Conservation (phyloP, 2,329 filamentous ascomycete genomes). For the Aspergillus spinulosporus region DNA sequence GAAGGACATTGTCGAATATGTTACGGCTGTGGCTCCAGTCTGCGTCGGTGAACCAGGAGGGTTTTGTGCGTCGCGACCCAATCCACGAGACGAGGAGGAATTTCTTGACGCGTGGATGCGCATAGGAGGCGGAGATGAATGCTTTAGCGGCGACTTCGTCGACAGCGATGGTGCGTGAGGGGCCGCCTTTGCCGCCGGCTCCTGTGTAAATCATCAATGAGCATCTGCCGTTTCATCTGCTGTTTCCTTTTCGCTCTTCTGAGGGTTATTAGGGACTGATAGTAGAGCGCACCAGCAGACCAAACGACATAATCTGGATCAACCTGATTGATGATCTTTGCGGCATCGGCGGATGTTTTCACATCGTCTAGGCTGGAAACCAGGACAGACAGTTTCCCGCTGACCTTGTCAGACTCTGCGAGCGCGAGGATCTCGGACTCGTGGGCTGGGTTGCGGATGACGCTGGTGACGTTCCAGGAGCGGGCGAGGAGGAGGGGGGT, state of each 20-base stretch:
- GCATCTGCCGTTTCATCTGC: neutral
- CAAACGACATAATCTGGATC: slow-evolving; percentile 50
- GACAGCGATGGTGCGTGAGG: slow-evolving; percentile 52
- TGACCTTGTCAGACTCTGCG: slow-evolving; percentile 53
- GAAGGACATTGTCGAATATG: slow-evolving; percentile 51
- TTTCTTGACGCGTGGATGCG: slow-evolving; percentile 50
- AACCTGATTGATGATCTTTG: slow-evolving; percentile 55
- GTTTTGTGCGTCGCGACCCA: slow-evolving; percentile 49
- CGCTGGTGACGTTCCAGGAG: slow-evolving; percentile 74
- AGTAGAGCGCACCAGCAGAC: no score
- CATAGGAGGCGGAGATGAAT: slow-evolving; percentile 53
- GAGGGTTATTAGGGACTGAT: no score
- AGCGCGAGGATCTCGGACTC: slow-evolving; percentile 63
- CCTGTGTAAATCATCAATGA: slow-evolving; percentile 34
- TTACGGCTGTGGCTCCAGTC: slow-evolving; percentile 49
- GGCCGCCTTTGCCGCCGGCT: slow-evolving; percentile 57
- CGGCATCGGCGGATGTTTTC: slow-evolving; percentile 62
- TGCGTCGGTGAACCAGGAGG: slow-evolving; percentile 53
- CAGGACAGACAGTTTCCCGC: slow-evolving; percentile 67
- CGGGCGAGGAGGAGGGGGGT: slow-evolving; percentile 74
- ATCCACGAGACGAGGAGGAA: slow-evolving; percentile 59
- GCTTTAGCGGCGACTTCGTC: slow-evolving; percentile 57
- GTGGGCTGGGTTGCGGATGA: slow-evolving; percentile 74
- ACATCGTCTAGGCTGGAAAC: slow-evolving; percentile 72
- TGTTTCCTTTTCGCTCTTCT: no score